Base-by-base conservation (phyloP, 768 basidiomycete genomes). In the Mycena indigotica region DNA sequence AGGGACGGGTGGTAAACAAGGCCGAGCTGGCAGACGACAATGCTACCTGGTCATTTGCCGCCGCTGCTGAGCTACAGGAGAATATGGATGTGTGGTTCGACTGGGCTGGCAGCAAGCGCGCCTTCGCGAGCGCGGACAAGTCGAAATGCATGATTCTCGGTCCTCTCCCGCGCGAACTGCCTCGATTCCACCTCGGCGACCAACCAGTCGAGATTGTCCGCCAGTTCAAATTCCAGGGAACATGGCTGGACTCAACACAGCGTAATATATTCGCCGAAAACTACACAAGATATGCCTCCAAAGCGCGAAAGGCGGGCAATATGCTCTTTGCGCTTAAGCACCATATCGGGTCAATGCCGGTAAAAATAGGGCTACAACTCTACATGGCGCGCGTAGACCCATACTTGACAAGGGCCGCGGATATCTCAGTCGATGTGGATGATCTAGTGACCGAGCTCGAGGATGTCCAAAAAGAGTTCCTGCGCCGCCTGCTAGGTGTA, bases 11-110 rank as follows among this genome's bases (percentile, higher is more conserved):
- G 3, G 61, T 69, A 15, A 55, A 66, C 16, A 54, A 68, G 50
- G 41, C 68, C 5, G 65, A 67, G 44, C 68, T 67, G 26, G 67
- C 70, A 4, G 69, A 71, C 39, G 70, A 71, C 50, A 52, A 70
- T 13, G 55, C 68, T 1, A 56, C 67, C 10, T 66, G 68, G 1
- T 64, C 56, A 23, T 56, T 63, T n/a, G n/a, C n/a, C n/a, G n/a
- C n/a, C 0, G 19, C 60, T 0, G 54, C n/a, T 0, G 70, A 60
- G 3, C 38, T 69, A 6, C 69, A 69, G 45, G 12, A 28, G 0
- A 65, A 63, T 16, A 39, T 69, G 25, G 30, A 64, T n/a, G 23
- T 16, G 0, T 64, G 71, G 21, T 39, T 35, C 3, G 15, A 16
- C 2, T 73, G 70, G 69, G 67, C 68, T 55, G 38, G 38, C 23